phyloP scores from a whole-genome alignment of 164 flowering plant genomes.

The Nymphaea colorata region DNA sequence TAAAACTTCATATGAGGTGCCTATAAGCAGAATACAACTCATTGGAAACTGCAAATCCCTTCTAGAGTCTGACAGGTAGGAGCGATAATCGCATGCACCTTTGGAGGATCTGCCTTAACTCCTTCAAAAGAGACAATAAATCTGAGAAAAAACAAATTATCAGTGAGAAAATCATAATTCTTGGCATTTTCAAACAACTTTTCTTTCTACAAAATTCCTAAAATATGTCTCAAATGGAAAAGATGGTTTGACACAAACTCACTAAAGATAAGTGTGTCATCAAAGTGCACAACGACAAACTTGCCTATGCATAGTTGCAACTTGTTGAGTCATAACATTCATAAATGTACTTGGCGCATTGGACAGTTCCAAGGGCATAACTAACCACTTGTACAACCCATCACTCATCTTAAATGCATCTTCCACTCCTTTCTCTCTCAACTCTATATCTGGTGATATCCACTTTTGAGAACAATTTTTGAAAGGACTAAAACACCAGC shows the following conservation, averaged over 20 bases:
- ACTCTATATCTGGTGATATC: not conserved
- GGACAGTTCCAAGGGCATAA: conserved; percentile 1
- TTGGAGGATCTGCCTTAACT: not conserved
- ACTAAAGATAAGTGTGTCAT: too few species aligned
- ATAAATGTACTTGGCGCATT: conserved; percentile 4
- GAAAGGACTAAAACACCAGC: too few species aligned
- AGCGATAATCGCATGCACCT: not conserved
- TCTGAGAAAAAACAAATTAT: conserved; percentile 1
- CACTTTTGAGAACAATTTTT: not conserved
- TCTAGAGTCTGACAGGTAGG: not conserved
- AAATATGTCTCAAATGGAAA: too few species aligned
- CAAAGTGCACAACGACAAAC: not conserved
- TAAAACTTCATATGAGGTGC: not conserved
- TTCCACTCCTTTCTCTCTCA: not conserved
- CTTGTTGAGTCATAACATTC: not conserved
- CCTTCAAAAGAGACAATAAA: not conserved
- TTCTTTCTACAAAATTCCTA: not conserved
- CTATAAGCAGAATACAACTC: not conserved
- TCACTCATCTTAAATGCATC: not conserved
- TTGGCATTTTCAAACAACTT: not conserved
- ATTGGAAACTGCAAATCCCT: not conserved
- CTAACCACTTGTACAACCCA: not conserved
- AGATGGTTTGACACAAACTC: too few species aligned
- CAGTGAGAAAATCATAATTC: not conserved
- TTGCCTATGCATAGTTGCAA: not conserved